phyloP scores from a whole-genome alignment of 1,139 yeast species.

The Candida sp. region DNA sequence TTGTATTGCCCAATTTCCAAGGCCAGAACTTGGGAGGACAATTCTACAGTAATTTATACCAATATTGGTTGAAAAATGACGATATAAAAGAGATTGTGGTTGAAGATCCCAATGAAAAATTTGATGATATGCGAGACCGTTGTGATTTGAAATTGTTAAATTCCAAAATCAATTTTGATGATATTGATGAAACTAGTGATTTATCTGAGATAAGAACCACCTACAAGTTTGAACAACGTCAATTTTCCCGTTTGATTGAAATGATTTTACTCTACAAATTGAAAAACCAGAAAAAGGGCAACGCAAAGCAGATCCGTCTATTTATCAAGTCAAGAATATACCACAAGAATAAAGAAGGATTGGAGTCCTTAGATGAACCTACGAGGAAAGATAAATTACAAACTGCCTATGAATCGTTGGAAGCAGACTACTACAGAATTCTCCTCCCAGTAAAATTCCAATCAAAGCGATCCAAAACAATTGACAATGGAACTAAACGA shows the following conservation, averaged over 20 bases:
- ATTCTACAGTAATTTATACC: slow-evolving; percentile 56
- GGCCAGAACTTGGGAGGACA: slow-evolving; percentile 66
- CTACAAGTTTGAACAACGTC: slow-evolving; percentile 73
- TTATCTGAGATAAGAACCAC: slow-evolving; percentile 26
- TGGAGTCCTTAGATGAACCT: slow-evolving; percentile 59
- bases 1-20: slow-evolving; percentile 80
- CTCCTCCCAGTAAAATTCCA: slow-evolving; percentile 14
- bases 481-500: background rate
- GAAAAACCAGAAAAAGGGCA: slow-evolving; percentile 21
- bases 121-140: slow-evolving; percentile 87
- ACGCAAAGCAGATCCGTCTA: slow-evolving; percentile 44
- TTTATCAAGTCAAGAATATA: slow-evolving; percentile 71
- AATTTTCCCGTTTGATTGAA: slow-evolving; percentile 73
- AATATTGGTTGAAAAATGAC: slow-evolving; percentile 51
- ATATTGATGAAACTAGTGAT: slow-evolving; percentile 40
- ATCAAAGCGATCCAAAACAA: background rate
- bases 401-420: slow-evolving; percentile 66
- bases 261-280: slow-evolving; percentile 59
- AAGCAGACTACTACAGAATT: slow-evolving; percentile 65
- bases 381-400: slow-evolving; percentile 68
- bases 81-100: slow-evolving; percentile 75
- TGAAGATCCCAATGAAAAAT: slow-evolving; percentile 93
- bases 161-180: slow-evolving; percentile 15
- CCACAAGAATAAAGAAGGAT: slow-evolving; percentile 75
- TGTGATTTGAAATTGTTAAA: slow-evolving; percentile 63